Conservation (phyloP, 2,329 filamentous ascomycete genomes). For the Dothideomycetes sp. region DNA sequence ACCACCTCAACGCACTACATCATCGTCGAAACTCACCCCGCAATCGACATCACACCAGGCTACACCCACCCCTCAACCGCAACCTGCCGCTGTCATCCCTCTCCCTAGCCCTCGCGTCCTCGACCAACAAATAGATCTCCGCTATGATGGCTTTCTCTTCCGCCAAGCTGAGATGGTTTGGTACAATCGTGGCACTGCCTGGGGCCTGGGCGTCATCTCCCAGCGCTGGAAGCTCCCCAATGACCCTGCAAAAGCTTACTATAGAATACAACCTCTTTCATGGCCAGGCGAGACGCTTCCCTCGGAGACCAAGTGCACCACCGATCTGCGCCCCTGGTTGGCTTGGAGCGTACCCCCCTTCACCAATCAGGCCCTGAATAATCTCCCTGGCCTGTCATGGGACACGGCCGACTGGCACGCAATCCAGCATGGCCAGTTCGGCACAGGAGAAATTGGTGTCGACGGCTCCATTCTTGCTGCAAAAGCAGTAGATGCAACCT, state of each 20-base stretch:
- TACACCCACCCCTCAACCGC: no score
- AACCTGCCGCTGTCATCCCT: no score
- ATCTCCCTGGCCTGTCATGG: constrained; percentile 29
- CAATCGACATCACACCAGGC: constrained; percentile 10
- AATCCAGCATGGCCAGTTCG: constrained; percentile 28
- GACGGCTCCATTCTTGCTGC: constrained; percentile 48
- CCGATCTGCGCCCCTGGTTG: constrained; percentile 44
- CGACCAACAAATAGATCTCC: constrained; percentile 40
- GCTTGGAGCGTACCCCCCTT: constrained; percentile 46
- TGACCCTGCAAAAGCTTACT: constrained; percentile 11
- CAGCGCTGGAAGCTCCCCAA: constrained; percentile 28
- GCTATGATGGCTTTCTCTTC: constrained; percentile 38
- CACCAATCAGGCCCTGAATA: constrained; percentile 34
- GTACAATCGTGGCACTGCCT: constrained; percentile 41
- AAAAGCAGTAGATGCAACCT: constrained; percentile 43
- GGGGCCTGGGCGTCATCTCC: constrained; percentile 42
- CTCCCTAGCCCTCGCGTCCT: constrained; percentile 9
- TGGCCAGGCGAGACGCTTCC: constrained; percentile 10
- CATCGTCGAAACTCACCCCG: no score
- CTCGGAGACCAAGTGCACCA: constrained; percentile 32
- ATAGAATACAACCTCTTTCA: constrained; percentile 30
- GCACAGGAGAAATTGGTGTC: constrained; percentile 38
- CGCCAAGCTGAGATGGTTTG: constrained; percentile 46
- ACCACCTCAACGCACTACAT: neutral
- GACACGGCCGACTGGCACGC: constrained; percentile 41